These are phyloP conservation scores for Penicillium sp. DNA, from an alignment of 2,329 filamentous ascomycete species.

Conservation along the genomic window DNA sequence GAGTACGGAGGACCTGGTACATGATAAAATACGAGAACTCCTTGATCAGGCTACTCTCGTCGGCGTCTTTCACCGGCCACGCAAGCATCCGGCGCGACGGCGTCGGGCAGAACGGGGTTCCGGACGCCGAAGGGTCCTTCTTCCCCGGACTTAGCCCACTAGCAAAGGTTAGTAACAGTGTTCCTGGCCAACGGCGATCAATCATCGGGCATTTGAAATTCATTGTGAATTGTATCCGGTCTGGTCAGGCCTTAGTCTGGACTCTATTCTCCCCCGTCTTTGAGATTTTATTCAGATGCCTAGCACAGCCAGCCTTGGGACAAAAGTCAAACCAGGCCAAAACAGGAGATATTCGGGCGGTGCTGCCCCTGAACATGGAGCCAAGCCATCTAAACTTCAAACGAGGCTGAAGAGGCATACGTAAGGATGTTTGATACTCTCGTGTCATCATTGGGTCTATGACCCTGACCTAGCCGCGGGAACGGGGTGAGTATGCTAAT, in stretches of 20 bases:
- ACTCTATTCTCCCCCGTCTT: no score
- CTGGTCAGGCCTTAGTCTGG: not conserved
- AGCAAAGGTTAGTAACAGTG: not conserved
- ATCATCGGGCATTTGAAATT: not conserved
- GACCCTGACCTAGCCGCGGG: not conserved
- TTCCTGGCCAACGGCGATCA: conserved; percentile 2
- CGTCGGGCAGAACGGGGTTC: conserved; percentile 26
- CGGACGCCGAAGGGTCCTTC: conserved; percentile 22
- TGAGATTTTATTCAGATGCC: not conserved
- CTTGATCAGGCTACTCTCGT: not conserved
- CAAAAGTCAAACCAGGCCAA: not conserved
- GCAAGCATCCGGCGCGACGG: conserved; percentile 24
- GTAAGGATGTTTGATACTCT: not conserved
- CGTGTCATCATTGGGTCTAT: not conserved
- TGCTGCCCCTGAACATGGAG: not conserved
- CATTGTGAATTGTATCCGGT: not conserved
- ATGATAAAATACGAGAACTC: not conserved
- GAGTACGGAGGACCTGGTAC: not conserved
- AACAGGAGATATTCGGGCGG: not conserved
- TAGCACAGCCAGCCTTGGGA: conserved; percentile 2
- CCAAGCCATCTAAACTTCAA: not conserved
- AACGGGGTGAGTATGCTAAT: not conserved
- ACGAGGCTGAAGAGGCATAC: not conserved
- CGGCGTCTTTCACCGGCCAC: conserved; percentile 8
- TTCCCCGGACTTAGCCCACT: conserved; percentile 26